These are phyloP conservation scores for Acanthamoeba culbertsoni DNA, from an alignment of 208 protist genomes.

Conservation along the genomic window DNA sequence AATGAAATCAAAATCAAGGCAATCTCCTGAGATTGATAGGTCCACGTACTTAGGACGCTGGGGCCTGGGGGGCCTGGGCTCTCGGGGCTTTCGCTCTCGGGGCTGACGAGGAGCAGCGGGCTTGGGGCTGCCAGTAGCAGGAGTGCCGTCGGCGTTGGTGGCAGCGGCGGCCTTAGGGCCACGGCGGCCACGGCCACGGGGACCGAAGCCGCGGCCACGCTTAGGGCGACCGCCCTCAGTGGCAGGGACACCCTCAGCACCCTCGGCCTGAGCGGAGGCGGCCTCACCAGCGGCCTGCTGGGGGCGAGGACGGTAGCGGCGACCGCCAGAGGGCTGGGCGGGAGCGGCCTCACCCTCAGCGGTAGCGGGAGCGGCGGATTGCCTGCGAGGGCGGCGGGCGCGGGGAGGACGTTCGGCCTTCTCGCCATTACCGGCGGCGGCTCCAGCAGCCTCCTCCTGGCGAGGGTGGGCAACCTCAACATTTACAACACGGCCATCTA, in stretches of 20 bases:
- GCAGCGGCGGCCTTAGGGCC: not conserved
- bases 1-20: not conserved
- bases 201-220: not conserved
- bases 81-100: not conserved
- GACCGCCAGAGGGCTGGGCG: not conserved
- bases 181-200: not conserved
- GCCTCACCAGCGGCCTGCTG: not conserved
- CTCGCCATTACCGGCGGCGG: not conserved
- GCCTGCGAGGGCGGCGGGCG: too few species aligned
- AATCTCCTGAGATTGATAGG: not conserved
- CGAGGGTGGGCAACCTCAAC: conserved; percentile 70
- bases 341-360: not conserved
- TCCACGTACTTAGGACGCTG: not conserved
- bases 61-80: not conserved
- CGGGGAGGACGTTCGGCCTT: too few species aligned
- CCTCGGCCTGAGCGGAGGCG: not conserved
- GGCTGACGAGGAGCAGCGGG: not conserved
- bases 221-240: not conserved
- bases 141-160: not conserved
- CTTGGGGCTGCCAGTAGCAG: not conserved
- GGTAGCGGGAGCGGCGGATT: not conserved
- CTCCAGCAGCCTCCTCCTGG: not conserved
- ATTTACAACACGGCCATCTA: conserved; percentile 68
- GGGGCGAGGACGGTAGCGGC: not conserved
- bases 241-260: not conserved